A percentile compares a stretch with the other conserved stretches of the same genome.
Evolutionary conservation across 1,284 basidiomycete genomes (phyloP).

Genomic region (Cutaneotrichosporon sp.): DNA sequence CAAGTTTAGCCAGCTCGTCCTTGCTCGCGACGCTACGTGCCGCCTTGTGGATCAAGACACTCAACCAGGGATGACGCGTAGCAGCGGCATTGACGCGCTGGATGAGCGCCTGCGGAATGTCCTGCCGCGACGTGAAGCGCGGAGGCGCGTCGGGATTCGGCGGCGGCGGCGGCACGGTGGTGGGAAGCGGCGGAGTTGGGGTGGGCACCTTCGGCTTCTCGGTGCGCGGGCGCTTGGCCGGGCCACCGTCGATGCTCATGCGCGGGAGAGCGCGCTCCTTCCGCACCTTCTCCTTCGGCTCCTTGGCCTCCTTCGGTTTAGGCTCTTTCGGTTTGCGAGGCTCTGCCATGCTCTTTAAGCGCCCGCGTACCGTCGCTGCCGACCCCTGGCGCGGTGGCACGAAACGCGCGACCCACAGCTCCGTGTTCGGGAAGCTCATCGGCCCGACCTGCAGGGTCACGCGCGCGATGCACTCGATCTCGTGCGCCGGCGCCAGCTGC

Average conservation of each 20-base stretch:
- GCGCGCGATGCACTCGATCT: conserved; percentile 48
- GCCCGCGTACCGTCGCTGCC: conserved; percentile 17
- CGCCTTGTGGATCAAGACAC: conserved; percentile 49
- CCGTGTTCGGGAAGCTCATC: conserved; percentile 43
- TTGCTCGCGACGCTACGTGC: conserved; percentile 45
- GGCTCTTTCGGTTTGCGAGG: conserved; percentile 16
- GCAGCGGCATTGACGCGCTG: conserved; percentile 48
- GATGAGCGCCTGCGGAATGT: conserved; percentile 38
- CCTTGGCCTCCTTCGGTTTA: conserved; percentile 21
- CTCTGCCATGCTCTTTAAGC: conserved; percentile 15
- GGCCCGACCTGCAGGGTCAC: conserved; percentile 44
- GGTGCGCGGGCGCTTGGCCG: conserved; percentile 1
- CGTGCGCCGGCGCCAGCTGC: conserved; percentile 42
- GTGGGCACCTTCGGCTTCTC: conserved; percentile 10
- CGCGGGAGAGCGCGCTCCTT: conserved; percentile 8
- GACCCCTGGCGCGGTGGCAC: conserved; percentile 34
- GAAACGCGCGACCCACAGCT: conserved; percentile 50
- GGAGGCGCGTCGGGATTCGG: neutral
- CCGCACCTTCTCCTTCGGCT: conserved; percentile 17
- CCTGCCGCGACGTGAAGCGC: conserved; percentile 22
- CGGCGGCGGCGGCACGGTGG: neutral
- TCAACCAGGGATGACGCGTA: conserved; percentile 43
- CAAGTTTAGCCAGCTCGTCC: conserved; percentile 47
- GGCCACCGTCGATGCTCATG: conserved; percentile 7
- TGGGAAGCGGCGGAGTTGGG: neutral